Evolutionary conservation across 305 asterid genomes (phyloP).

Genomic region (Caryopteris hybrid): DNA sequence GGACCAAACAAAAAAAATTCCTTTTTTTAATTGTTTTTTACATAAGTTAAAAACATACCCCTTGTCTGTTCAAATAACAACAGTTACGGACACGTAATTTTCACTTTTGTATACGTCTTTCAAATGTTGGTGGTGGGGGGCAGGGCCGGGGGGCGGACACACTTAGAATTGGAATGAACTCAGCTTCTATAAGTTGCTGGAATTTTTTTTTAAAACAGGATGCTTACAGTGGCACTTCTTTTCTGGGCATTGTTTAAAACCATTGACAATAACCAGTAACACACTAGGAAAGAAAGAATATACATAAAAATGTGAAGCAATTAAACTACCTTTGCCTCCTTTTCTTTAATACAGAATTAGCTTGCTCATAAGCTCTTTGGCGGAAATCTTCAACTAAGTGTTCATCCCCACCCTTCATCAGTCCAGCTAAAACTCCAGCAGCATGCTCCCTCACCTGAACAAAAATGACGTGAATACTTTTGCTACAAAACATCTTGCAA

Average conservation of each 20-base stretch:
- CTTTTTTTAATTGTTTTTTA: too few species aligned
- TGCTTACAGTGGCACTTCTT: neutral
- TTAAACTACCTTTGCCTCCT: slow-evolving; percentile 63
- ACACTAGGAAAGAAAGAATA: slow-evolving; percentile 1
- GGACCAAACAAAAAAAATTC: too few species aligned
- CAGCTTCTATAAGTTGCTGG: slow-evolving; percentile 3
- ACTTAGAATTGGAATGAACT: neutral
- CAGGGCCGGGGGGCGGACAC: too few species aligned
- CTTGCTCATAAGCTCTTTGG: slow-evolving; percentile 78
- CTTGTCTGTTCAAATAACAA: too few species aligned
- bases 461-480: neutral
- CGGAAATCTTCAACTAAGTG: slow-evolving; percentile 76
- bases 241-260: neutral
- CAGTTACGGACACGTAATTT: too few species aligned
- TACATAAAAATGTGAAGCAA: slow-evolving; percentile 13
- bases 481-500: slow-evolving; percentile 3
- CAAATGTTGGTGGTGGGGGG: too few species aligned
- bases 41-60: too few species aligned
- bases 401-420: slow-evolving; percentile 92
- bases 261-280: slow-evolving; percentile 7
- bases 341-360: slow-evolving; percentile 53
- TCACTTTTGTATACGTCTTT: too few species aligned
- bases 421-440: slow-evolving; percentile 98
- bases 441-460: slow-evolving; percentile 98
- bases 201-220: neutral